Evolutionary conservation across 805 yeast species (phyloP).

Genomic region (Ogataea henricii): DNA sequence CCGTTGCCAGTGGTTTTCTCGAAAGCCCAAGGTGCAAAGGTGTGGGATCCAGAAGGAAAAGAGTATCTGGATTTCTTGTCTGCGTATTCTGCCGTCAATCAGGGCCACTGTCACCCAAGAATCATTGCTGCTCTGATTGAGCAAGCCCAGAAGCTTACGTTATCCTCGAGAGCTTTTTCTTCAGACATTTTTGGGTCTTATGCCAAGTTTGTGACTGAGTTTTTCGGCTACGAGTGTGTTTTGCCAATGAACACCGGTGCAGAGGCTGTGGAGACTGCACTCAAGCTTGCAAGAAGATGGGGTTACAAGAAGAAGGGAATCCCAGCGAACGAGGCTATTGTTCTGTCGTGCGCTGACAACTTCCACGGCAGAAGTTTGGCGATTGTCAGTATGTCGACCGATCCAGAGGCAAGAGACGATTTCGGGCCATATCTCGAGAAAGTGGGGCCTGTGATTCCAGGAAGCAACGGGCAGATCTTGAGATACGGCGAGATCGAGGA

Average conservation of each 20-base stretch:
- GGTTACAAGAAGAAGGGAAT: slow-evolving; percentile 88
- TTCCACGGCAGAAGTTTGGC: slow-evolving; percentile 98
- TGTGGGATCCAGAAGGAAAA: slow-evolving; percentile 98
- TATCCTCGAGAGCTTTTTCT: slow-evolving; percentile 91
- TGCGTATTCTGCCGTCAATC: slow-evolving; percentile 96
- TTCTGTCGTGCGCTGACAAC: slow-evolving; percentile 83
- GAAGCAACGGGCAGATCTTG: slow-evolving; percentile 57
- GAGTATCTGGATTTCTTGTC: slow-evolving; percentile 90
- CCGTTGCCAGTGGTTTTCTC: slow-evolving; percentile 94
- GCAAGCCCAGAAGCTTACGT: slow-evolving; percentile 81
- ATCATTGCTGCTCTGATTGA: slow-evolving; percentile 81
- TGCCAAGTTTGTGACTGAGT: slow-evolving; percentile 87
- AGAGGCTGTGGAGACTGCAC: slow-evolving; percentile 95
- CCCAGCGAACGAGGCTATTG: slow-evolving; percentile 79
- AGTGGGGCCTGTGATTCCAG: slow-evolving; percentile 84
- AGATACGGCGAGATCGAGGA: slow-evolving; percentile 88
- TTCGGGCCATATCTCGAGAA: slow-evolving; percentile 89
- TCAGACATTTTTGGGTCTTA: slow-evolving; percentile 84
- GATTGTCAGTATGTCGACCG: slow-evolving; percentile 93
- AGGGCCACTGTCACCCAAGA: slow-evolving; percentile 97
- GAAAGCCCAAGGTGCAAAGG: slow-evolving; percentile 86
- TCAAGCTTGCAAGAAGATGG: slow-evolving; percentile 96
- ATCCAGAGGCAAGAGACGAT: slow-evolving; percentile 83
- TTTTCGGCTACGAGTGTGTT: slow-evolving; percentile 86
- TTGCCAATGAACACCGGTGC: slow-evolving; percentile 99